phyloP scores from a whole-genome alignment of 345 rosid genomes.

The Angophora floribunda region DNA sequence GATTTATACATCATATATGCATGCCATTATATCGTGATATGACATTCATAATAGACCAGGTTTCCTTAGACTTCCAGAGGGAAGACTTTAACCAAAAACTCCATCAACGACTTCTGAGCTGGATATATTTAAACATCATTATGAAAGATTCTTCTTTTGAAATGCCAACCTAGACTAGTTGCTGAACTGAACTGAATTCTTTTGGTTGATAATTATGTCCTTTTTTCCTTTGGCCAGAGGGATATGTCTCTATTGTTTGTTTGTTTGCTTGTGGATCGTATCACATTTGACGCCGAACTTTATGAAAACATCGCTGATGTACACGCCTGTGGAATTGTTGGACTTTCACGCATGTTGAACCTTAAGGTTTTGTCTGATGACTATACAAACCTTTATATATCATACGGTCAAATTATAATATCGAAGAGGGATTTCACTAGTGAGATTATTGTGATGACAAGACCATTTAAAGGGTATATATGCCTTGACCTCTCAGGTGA shows the following conservation, averaged over 20 bases:
- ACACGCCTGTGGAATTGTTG: rapidly evolving
- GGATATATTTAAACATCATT: background rate
- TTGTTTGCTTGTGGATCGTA: background rate
- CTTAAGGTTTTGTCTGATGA: background rate
- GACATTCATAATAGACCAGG: rapidly evolving
- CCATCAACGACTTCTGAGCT: background rate
- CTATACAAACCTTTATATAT: background rate
- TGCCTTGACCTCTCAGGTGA: background rate
- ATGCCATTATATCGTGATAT: background rate
- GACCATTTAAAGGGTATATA: background rate
- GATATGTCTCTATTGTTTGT: background rate
- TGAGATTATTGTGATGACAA: background rate
- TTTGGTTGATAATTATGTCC: background rate
- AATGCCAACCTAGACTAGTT: background rate
- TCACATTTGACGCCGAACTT: rapidly evolving
- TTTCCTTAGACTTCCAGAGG: background rate
- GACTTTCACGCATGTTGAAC: background rate
- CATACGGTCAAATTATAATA: background rate
- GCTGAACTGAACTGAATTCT: background rate
- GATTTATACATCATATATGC: rapidly evolving
- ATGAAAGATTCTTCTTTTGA: background rate
- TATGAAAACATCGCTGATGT: rapidly evolving
- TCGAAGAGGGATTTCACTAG: background rate
- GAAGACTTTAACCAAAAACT: background rate
- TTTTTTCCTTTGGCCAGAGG: background rate